A percentile compares a stretch with the other conserved stretches of the same genome.
Conservation (phyloP, 345 rosid genomes). For the Kandelia obovata region DNA sequence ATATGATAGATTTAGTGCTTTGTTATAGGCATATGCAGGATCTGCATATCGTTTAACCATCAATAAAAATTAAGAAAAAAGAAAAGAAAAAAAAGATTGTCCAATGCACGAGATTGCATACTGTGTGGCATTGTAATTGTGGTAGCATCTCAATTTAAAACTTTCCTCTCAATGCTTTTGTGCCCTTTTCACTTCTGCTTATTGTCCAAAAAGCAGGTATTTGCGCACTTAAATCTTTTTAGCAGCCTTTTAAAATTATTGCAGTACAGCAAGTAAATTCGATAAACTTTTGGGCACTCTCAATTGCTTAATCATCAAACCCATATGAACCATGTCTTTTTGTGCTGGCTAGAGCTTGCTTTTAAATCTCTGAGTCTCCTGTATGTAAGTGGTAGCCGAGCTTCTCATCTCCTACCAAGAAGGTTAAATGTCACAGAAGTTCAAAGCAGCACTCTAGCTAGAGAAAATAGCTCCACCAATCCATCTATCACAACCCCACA, state of each 20-base stretch:
- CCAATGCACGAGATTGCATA: neutral
- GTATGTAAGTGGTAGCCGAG: conserved; percentile 37
- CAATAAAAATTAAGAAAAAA: too few species aligned
- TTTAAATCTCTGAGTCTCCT: neutral
- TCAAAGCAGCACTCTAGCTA: conserved; percentile 5
- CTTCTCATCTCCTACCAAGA: conserved; percentile 23
- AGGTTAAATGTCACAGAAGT: conserved; percentile 40
- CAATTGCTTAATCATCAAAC: conserved; percentile 22
- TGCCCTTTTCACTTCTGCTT: neutral
- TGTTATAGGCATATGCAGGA: too few species aligned
- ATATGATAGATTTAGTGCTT: too few species aligned
- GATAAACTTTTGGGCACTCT: conserved; percentile 11
- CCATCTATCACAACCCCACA: neutral
- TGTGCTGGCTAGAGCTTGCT: neutral
- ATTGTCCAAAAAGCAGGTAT: neutral
- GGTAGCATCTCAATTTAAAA: neutral
- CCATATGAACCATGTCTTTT: conserved; percentile 14
- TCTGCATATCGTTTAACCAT: neutral
- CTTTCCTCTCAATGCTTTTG: neutral
- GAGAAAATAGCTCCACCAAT: conserved; percentile 4
- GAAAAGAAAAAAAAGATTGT: neutral
- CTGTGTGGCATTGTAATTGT: neutral
- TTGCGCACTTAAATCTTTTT: neutral
- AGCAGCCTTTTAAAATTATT: conserved; percentile 20
- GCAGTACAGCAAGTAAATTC: neutral